phyloP scores from a whole-genome alignment of 768 basidiomycete species.

The Suillus placidus region DNA sequence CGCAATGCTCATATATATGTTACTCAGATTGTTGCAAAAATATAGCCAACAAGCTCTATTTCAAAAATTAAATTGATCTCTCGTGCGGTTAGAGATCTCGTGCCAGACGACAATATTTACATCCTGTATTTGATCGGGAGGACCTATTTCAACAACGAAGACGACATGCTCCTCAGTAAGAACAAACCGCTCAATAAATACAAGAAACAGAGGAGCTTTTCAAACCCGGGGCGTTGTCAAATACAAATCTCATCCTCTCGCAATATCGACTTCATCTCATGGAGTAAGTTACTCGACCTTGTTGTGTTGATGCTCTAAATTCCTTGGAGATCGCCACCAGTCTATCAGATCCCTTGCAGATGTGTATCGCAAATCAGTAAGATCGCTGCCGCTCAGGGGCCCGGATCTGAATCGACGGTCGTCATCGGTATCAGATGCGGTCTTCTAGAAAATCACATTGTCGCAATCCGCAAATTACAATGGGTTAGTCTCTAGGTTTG shows the following conservation, averaged over 20 bases:
- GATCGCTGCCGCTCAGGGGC: background rate
- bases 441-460: background rate
- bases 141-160: background rate
- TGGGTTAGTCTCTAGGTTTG: background rate
- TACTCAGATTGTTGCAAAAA: background rate
- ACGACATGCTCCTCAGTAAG: background rate
- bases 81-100: background rate
- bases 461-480: background rate
- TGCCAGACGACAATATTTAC: background rate
- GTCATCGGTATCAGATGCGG: background rate
- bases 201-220: background rate
- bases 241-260: background rate
- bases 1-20: background rate
- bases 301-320: background rate
- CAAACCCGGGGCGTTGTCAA: background rate
- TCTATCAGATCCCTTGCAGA: background rate
- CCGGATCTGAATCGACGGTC: background rate
- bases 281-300: background rate
- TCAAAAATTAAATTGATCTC: background rate
- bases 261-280: background rate
- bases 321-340: background rate
- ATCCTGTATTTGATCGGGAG: background rate
- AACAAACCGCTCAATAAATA: background rate
- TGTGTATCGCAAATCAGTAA: background rate
- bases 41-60: background rate